Conservation (phyloP, 805 yeast genomes). For the Lipomyces japonicus region DNA sequence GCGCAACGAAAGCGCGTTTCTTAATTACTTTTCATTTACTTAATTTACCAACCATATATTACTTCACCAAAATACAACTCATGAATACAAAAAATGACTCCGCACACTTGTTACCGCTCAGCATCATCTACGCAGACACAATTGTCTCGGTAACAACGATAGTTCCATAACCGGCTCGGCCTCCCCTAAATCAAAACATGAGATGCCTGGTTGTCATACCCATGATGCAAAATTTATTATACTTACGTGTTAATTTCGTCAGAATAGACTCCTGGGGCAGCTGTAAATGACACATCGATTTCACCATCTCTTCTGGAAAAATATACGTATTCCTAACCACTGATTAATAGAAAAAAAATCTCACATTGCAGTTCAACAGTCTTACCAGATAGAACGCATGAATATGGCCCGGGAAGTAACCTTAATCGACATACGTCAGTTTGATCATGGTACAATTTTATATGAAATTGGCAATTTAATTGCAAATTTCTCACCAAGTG, state of each 20-base stretch:
- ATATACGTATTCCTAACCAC: slow-evolving; percentile 20
- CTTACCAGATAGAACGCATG: slow-evolving; percentile 26
- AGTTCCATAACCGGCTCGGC: slow-evolving; percentile 26
- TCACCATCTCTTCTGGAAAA: slow-evolving; percentile 23
- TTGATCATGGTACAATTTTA: neutral
- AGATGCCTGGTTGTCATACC: neutral
- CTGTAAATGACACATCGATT: slow-evolving; percentile 9
- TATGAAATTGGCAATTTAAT: too few relatives aligned
- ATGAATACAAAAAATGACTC: too few relatives aligned
- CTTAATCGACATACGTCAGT: slow-evolving; percentile 30
- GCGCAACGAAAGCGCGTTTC: too few relatives aligned
- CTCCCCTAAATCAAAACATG: slow-evolving; percentile 6
- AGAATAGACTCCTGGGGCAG: slow-evolving; percentile 28
- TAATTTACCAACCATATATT: too few relatives aligned
- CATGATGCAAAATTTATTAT: neutral
- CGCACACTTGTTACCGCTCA: too few relatives aligned
- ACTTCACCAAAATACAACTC: too few relatives aligned
- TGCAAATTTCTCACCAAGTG: slow-evolving; percentile 35
- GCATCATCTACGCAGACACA: too few relatives aligned
- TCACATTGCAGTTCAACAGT: too few relatives aligned
- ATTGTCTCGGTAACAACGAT: too few relatives aligned
- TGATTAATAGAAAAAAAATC: neutral
- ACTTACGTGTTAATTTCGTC: slow-evolving; percentile 18
- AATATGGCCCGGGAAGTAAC: slow-evolving; percentile 56
- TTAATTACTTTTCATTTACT: too few relatives aligned